Conservation (phyloP, 108 stramenopile species). For the Cylindrotheca closterium region DNA sequence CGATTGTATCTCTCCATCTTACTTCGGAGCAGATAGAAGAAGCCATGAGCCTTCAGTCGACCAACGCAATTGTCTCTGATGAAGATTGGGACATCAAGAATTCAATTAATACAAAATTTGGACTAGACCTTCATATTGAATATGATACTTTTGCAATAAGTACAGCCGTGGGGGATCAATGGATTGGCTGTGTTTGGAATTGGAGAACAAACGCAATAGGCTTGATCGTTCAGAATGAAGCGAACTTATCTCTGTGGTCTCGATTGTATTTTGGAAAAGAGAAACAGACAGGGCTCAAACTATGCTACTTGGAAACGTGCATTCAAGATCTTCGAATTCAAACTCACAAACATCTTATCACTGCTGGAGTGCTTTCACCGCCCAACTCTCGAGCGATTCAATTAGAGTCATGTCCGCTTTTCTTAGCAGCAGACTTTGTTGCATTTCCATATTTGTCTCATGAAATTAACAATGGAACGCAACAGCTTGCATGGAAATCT, state of each 20-base stretch:
- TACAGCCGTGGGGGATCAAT: constrained; percentile 7
- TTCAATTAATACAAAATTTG: constrained; percentile 4
- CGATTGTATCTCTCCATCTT: constrained; percentile 10
- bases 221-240: constrained; percentile 20
- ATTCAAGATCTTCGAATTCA: constrained; percentile 1
- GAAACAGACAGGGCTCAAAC: constrained; percentile 4
- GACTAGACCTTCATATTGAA: constrained; percentile 23
- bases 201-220: constrained; percentile 31
- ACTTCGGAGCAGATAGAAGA: constrained; percentile 26
- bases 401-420: constrained; percentile 19
- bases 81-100: constrained; percentile 2
- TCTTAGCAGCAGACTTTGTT: constrained; percentile 17
- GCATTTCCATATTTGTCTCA: constrained; percentile 19
- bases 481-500: constrained; percentile 35
- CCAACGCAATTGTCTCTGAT: constrained; percentile 3
- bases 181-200: constrained; percentile 36
- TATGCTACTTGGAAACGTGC: constrained; percentile 19
- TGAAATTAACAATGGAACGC: background rate
- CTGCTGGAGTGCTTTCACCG: constrained; percentile 20
- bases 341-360: constrained; percentile 8
- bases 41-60: constrained; percentile 1
- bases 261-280: constrained; percentile 19
- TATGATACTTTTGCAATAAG: constrained; percentile 32
- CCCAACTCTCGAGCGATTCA: background rate
- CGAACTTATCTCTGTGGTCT: constrained; percentile 8